phyloP scores from a whole-genome alignment of 257 asterid species.

The Fraxinus americana region DNA sequence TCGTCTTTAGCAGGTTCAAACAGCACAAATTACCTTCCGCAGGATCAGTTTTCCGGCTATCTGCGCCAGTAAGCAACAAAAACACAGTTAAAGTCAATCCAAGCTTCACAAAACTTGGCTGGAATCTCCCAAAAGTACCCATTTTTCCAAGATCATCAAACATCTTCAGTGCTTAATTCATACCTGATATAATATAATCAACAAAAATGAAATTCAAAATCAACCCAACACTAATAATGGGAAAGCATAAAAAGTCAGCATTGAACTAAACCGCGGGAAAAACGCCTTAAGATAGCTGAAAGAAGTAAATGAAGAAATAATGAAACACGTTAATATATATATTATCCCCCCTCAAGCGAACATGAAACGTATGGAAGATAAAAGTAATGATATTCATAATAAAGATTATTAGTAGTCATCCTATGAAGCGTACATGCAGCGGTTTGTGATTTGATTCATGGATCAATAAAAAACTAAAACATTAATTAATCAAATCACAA shows the following conservation, averaged over 20 bases:
- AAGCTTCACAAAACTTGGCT: conserved; percentile 21
- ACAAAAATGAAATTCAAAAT: not conserved
- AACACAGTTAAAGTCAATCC: conserved; percentile 35
- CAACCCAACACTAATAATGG: not conserved
- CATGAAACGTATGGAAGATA: not conserved
- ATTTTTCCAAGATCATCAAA: conserved; percentile 30
- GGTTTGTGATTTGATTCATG: no score
- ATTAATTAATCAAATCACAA: no score
- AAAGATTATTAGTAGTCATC: no score
- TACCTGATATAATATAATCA: conserved; percentile 24
- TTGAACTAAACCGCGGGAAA: not conserved
- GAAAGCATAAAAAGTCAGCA: not conserved
- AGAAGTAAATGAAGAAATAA: not conserved
- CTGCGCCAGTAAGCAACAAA: conserved; percentile 40
- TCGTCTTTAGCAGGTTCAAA: not conserved
- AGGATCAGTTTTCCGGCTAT: conserved; percentile 58
- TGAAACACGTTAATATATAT: not conserved
- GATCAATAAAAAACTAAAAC: no score
- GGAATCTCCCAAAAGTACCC: conserved; percentile 26
- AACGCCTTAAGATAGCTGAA: conserved; percentile 4
- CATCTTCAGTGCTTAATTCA: conserved; percentile 24
- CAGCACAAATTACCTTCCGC: conserved; percentile 51
- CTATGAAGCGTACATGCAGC: no score
- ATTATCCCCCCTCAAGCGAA: not conserved
- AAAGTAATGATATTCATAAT: no score